Evolutionary conservation across 164 flowering plant genomes (phyloP).

Genomic region (Magnolia changhungtana): DNA sequence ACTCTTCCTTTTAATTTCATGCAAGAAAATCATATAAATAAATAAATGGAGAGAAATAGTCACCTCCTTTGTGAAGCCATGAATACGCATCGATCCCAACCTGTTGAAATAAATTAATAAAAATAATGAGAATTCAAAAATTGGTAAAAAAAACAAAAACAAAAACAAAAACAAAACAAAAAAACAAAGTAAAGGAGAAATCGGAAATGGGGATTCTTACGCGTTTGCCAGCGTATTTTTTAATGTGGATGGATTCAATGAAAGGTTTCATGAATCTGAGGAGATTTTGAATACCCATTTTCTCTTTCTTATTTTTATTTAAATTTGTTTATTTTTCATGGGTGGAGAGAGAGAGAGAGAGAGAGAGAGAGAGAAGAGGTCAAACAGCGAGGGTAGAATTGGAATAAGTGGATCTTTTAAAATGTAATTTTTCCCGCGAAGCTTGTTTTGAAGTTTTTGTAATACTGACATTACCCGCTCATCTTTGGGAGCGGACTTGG

Average conservation of each 20-base stretch:
- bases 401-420: no score
- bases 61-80: constrained; percentile 97
- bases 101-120: constrained; percentile 25
- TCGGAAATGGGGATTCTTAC: constrained; percentile 24
- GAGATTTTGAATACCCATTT: constrained; percentile 81
- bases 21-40: neutral
- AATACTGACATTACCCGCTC: no score
- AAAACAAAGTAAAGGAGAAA: neutral
- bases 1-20: neutral
- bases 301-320: constrained; percentile 3
- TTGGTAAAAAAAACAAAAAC: neutral
- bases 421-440: no score
- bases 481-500: no score
- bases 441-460: no score
- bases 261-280: constrained; percentile 82
- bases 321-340: neutral
- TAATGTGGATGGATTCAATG: constrained; percentile 55
- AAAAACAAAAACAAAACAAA: neutral
- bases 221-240: constrained; percentile 69
- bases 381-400: neutral
- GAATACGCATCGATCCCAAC: constrained; percentile 92
- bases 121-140: neutral
- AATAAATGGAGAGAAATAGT: neutral
- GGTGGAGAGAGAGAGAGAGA: neutral
- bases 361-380: neutral